Conservation (phyloP, 768 basidiomycete species). For the Austroboletus eburneus region DNA sequence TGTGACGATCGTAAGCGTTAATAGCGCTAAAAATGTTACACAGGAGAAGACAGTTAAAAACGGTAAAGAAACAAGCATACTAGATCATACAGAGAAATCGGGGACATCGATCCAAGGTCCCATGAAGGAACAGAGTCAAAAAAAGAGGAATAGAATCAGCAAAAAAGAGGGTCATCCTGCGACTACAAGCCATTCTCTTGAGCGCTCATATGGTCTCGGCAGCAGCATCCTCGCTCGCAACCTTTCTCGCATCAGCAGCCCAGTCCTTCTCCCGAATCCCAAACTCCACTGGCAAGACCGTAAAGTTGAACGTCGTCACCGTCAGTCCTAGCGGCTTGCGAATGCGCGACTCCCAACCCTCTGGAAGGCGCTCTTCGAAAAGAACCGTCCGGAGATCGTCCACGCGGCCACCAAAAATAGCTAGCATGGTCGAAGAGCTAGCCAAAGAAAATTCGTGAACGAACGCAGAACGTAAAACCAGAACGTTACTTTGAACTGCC, state of each 20-base stretch:
- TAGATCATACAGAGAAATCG: no score
- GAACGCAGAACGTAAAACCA: neutral
- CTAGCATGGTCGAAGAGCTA: neutral
- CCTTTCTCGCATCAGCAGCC: slow-evolving; percentile 3
- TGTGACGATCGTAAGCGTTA: no score
- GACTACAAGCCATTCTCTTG: no score
- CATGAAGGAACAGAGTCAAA: no score
- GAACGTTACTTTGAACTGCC: neutral
- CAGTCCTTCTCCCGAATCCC: slow-evolving; percentile 21
- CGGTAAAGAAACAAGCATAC: neutral
- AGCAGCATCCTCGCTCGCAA: neutral
- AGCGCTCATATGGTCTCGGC: no score
- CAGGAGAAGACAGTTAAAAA: no score
- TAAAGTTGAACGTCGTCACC: slow-evolving; percentile 48
- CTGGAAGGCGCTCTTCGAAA: slow-evolving; percentile 71
- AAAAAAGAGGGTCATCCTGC: no score
- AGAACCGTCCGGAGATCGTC: slow-evolving; percentile 21
- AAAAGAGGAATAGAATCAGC: no score
- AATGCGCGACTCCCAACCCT: slow-evolving; percentile 58
- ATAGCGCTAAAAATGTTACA: no score
- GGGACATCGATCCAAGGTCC: no score
- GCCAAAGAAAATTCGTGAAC: no score
- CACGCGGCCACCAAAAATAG: neutral
- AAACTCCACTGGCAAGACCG: slow-evolving; percentile 23
- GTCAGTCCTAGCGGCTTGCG: slow-evolving; percentile 57